Evolutionary conservation across 306 rosid genomes (phyloP), one percentile per base, ranked within the genome.

Genomic region (Alnus rubra): DNA sequence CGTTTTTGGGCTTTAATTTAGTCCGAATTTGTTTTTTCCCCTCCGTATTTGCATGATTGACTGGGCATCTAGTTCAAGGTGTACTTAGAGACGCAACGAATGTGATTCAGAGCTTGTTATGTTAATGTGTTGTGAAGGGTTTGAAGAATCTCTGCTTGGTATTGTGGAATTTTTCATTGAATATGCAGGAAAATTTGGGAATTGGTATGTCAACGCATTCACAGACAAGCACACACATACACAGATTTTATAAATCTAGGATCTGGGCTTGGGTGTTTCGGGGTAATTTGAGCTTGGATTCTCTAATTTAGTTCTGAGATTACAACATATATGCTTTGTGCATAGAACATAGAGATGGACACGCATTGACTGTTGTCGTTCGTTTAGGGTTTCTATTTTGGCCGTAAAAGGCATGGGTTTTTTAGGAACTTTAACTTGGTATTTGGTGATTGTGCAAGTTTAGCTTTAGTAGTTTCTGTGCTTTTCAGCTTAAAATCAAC

Each of bases 71-170:
- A 67, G 12, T 67, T 39, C 33, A 18, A 16, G 1, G 14, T 42
- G 31, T 42, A 67, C 51, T 9, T 1, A 37, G 6, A 16, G 71
- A 37, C 19, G 7, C 10, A 67, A 35, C 28, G 28, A 18, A 15
- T 39, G 71, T 3, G 71, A 67, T 37, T 67, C 5, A 28, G 33
- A 59, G 7, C 37, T 28, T 59, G 2, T 28, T 67, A 15, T 15
- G 71, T 39, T 35, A 18, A 39, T 39, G 1, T 39, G 71, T 16
- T 35, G 7, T 63, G 48, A 65, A 11, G 78, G 73, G 37, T 73
- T 12, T 69, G 35, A 30, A 56, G 33, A 33, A 5, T 72, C 56
- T 54, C 64, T 55, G 84, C 73, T 69, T 76, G 19, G 55, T 30
- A 75, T 55, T n/a, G 1, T 9, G 7, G 23, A 19, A n/a, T 1